Base-by-base conservation (phyloP, 2,329 filamentous ascomycete genomes). In the Nigrospora osmanthi region DNA sequence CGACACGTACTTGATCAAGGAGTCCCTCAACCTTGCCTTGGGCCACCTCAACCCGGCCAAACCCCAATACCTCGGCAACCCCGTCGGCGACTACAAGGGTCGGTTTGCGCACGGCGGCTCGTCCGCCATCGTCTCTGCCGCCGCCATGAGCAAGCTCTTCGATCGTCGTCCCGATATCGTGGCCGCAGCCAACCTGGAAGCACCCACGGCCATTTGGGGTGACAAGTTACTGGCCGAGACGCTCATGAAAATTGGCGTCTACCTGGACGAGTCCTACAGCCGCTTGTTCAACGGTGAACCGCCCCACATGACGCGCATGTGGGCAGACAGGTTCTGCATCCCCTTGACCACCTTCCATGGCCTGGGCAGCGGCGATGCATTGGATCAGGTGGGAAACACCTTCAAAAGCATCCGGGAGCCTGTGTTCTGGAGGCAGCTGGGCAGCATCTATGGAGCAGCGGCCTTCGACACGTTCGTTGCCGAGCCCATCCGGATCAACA, bases 21-120 rank as follows among this genome's bases (percentile, higher is more conserved):
- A 69, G 3, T 75, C 75, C 12, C 58, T 80, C 28, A 60, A 63
- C 36, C 57, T 70, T 2, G 58, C 80, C 12, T 62, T 80, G 13
- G 64, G 65, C 15, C 73, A 76, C 45, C 58, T 80, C 47, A 65
- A 79, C 56, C 64, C 69, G 2, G 52, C 61, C 6, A 58, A 63
- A 42, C 67, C 71, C 13, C 65, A 73, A 36, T 79, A 78, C 53
- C 55, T 80, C 17, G 76, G 76, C 34, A 80, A 80, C 47, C 72
- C 74, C 2, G 72, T 80, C 13, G 76, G 76, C 40, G 74, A 77
- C 54, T 80, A 71, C 60, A 71, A 68, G 47, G 69, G 64, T 2
- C 67, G 76, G 33, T 80, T 80, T 48, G 76, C 73, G 3, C 76
- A 80, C 49, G 76, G 76, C 34, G 75, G 76, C 4, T 79, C 75